Conservation (phyloP, 2,329 filamentous ascomycete genomes). For the Penicillium aurantiogriseum region DNA sequence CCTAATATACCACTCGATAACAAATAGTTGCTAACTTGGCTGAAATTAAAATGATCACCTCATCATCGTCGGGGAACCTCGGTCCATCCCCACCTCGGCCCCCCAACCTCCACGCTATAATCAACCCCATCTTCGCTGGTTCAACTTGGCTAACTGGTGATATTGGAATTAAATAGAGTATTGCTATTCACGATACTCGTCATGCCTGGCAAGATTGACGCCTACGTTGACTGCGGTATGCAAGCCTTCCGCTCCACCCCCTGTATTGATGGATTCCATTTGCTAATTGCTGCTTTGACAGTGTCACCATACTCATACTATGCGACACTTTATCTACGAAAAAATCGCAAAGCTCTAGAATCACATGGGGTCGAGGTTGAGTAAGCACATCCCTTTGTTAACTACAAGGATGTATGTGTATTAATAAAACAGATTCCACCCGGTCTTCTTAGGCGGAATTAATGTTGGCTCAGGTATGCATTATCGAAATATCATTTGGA, state of each 20-base stretch:
- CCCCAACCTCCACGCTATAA: conserved; percentile 7
- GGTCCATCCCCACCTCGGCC: conserved; percentile 22
- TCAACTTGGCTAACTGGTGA: neutral
- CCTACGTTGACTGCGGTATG: conserved; percentile 26
- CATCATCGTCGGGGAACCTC: conserved; percentile 24
- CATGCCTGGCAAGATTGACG: conserved; percentile 26
- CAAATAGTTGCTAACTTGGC: neutral
- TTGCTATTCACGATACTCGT: neutral
- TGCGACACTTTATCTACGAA: conserved; percentile 57
- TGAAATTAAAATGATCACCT: conserved; percentile 20
- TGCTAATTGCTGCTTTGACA: conserved; percentile 33
- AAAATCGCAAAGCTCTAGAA: conserved; percentile 55
- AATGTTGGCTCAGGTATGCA: conserved; percentile 57
- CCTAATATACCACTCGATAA: neutral
- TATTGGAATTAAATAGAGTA: neutral
- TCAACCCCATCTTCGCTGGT: neutral
- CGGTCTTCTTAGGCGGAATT: conserved; percentile 69
- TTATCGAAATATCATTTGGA: neutral
- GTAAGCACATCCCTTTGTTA: conserved; percentile 47
- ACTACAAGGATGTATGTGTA: neutral
- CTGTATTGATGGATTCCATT: neutral
- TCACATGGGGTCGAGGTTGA: conserved; percentile 64
- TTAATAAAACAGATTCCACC: conserved; percentile 58
- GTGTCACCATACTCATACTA: conserved; percentile 61
- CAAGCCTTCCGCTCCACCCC: neutral